Percentiles rank a stretch among this genome's conserved stretches.
Evolutionary conservation across 2,329 filamentous ascomycete species (phyloP).

Genomic region (Epichloe uncinata): DNA sequence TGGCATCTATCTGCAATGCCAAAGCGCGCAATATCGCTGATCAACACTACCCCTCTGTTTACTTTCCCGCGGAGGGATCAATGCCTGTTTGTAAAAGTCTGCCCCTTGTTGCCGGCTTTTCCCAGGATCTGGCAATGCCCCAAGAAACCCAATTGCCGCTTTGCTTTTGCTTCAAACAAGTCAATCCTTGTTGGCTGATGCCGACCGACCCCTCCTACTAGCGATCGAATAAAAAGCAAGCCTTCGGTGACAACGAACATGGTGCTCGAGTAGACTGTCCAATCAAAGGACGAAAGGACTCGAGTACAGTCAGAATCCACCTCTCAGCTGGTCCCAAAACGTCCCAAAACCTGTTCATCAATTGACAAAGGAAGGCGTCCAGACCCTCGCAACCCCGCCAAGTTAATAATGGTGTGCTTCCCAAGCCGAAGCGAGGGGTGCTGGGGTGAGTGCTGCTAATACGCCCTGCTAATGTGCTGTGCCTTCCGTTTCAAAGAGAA

Average conservation of each 20-base stretch:
- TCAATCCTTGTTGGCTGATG: background rate
- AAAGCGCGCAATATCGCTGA: background rate
- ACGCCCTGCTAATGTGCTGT: background rate
- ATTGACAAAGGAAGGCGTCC: constrained; percentile 1
- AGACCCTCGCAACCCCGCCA: background rate
- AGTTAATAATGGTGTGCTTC: background rate
- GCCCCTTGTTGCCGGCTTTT: background rate
- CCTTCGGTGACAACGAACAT: constrained; percentile 1
- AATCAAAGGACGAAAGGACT: background rate
- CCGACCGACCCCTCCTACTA: background rate
- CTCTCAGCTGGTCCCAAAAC: background rate
- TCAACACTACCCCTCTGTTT: background rate
- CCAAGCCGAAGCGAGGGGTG: background rate
- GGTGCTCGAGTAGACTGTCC: constrained; percentile 1
- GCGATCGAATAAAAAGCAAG: background rate
- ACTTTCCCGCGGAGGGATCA: background rate
- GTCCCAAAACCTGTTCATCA: background rate
- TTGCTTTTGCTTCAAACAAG: background rate
- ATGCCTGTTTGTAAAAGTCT: background rate
- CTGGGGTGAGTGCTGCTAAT: background rate
- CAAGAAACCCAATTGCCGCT: background rate
- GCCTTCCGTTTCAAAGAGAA: background rate
- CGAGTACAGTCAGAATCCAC: constrained; percentile 1
- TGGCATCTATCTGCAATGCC: background rate
- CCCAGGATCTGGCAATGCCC: background rate